Evolutionary conservation across 441 rosid species (phyloP), one percentile per base, ranked within the genome.

Genomic region (Hura crepitans): DNA sequence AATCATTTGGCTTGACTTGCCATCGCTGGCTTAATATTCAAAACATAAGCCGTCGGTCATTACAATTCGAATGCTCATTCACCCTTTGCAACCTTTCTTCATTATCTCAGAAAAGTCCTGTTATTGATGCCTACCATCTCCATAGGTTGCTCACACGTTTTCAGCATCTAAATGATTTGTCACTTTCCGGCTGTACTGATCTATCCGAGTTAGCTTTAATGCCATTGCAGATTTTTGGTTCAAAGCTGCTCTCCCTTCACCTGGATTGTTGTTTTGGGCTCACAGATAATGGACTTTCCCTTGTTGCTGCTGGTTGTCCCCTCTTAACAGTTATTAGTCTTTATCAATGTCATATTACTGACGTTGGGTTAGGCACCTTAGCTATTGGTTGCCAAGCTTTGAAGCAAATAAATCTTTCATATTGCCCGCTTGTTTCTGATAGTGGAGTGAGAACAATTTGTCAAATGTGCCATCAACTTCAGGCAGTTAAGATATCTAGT

Each of bases 1-100:
- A 85, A 57, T 88, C 96, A 18, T 89, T 89, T 66, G 96, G 94
- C 49, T 74, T 88, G 61, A 85, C 94, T 75, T 90, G 93, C 73
- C 91, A 30, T 61, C 82, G 83, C 39, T 87, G 85, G 84, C 86
- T 89, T 65, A 76, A 80, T 57, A 86, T 92, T 74, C 95, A 92
- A 72, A 90, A 86, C 76, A 66, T 79, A 49, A 72, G 58, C 62
- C 84, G 91, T 9, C 76, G 80, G n/a, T 85, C 85, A 42, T 69
- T 90, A 12, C 86, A 90, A 42, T 88, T 89, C 65, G 81, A 81
- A 18, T 87, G 89, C 77, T 87, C 90, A 30, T 72, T 86, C 20
- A 17, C 79, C 14, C 56, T 79, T 17, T 62, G 76, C 46, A 64
- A 42, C 49, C 67, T 17, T 62, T 45, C 82, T 25, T 74, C 72